Base-by-base conservation (phyloP, 805 yeast genomes). In the Nakazawaea anatomiae region DNA sequence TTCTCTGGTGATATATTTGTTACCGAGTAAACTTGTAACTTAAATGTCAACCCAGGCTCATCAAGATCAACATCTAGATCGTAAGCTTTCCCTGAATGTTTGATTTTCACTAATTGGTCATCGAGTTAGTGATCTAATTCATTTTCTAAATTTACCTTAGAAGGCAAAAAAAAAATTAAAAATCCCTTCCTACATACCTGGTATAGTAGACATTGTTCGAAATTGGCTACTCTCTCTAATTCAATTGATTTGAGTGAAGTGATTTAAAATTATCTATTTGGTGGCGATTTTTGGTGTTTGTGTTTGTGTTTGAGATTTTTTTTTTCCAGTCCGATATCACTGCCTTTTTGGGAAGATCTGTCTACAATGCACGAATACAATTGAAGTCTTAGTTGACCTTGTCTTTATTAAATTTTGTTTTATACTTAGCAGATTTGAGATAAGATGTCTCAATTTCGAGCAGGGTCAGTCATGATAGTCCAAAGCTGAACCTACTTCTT, bases 1-100 rank as follows among this genome's bases (percentile, higher is more conserved):
- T 97, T 83, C 50, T 81, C 86, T 1, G 83, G 79, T n/a, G 96
- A 96, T 50, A 94, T 89, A 52, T 81, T 81, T 2, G 98, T 92
- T 52, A 80, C 65, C 27, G 82, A 79, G 57, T 78, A 83, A 50
- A 94, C 82, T 66, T 84, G 83, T 44, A 73, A 68, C 64, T 90
- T 92, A 66, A 87, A 76, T 6, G 74, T 76, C 32, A 71, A 63
- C 5, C 90, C 95, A 1, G 80, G 75, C 50, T 80, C 82, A 9
- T 60, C 61, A 5, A 78, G 70, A 46, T 76, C 83, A 34, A 85
- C 70, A 4, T 77, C 82, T 25, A 80, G 67, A 9, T 82, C 81
- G 64, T 84, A 80, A 5, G 74, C 66, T 58, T 84, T 85, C 40
- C 92, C 90, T 2, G 87, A 75, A 67, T 87, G 87, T 61, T 83